A percentile compares a stretch with the other conserved stretches of the same genome.
phyloP scores from a whole-genome alignment of 2,329 filamentous ascomycete species.

The Trichoderma arundinaceum region DNA sequence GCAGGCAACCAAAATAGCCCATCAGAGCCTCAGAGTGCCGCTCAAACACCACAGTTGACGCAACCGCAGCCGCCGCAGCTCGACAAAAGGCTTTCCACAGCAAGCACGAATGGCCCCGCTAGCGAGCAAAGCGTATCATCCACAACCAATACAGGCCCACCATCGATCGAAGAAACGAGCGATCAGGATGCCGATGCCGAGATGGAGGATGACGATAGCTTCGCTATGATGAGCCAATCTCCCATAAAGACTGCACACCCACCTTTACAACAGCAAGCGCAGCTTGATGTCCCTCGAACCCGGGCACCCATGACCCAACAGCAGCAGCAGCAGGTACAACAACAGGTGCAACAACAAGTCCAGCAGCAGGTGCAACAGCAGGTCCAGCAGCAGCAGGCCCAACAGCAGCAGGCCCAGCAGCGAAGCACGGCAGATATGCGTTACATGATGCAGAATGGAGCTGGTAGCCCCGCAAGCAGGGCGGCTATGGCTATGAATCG shows the following conservation, averaged over 20 bases:
- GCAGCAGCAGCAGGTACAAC: conserved; percentile 36
- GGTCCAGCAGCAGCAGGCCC: conserved; percentile 36
- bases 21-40: conserved; percentile 36
- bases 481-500: conserved; percentile 50
- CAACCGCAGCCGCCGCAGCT: conserved; percentile 35
- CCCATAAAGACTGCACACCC: conserved; percentile 46
- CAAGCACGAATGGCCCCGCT: conserved; percentile 45
- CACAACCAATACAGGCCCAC: conserved; percentile 45
- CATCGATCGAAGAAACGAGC: conserved; percentile 55
- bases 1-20: conserved; percentile 37
- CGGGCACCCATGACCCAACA: conserved; percentile 44
- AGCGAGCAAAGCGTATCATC: conserved; percentile 46
- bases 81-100: conserved; percentile 43
- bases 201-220: conserved; percentile 65
- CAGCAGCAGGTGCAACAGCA: conserved; percentile 38
- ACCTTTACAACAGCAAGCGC: conserved; percentile 48
- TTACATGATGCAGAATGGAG: conserved; percentile 53
- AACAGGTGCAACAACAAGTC: conserved; percentile 31
- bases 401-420: conserved; percentile 34
- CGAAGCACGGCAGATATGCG: conserved; percentile 43
- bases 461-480: conserved; percentile 45
- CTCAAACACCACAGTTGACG: conserved; percentile 36
- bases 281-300: conserved; percentile 53
- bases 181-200: conserved; percentile 53
- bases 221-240: conserved; percentile 54